Conservation (phyloP, 139 green algal genomes). For the Picochlorum costavermella region DNA sequence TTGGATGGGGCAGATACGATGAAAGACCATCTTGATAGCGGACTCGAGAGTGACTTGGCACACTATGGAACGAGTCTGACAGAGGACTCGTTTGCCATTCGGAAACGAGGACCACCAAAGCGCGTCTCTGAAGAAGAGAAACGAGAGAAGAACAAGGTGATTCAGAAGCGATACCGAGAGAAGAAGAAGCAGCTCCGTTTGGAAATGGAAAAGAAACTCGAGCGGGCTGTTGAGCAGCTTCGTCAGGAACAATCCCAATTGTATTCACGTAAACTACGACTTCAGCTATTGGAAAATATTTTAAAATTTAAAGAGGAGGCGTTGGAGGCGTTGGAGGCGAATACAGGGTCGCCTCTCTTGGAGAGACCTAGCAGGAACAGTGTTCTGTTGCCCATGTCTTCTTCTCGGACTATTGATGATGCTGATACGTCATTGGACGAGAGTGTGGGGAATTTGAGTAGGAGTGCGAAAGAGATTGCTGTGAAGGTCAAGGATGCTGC, state of each 20-base stretch:
- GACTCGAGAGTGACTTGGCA: not conserved
- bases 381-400: too few relatives aligned
- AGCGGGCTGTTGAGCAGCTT: not conserved
- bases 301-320: too few relatives aligned
- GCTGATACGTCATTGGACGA: too few relatives aligned
- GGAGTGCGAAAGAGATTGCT: too few relatives aligned
- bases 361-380: too few relatives aligned
- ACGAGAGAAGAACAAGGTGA: constrained; percentile 9
- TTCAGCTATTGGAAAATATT: not conserved
- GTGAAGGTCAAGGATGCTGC: too few relatives aligned
- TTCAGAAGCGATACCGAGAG: constrained; percentile 2
- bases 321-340: too few relatives aligned
- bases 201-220: not conserved
- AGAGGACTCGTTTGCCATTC: too few relatives aligned
- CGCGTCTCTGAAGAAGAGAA: constrained; percentile 1
- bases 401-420: too few relatives aligned
- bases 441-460: too few relatives aligned
- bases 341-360: too few relatives aligned
- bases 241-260: not conserved
- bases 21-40: not conserved
- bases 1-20: not conserved
- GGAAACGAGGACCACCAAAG: too few relatives aligned
- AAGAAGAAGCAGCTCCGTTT: not conserved
- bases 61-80: not conserved
- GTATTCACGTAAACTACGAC: not conserved